Conservation (phyloP, 169 alveolate species). For the Cryptosporidium ryanae region DNA sequence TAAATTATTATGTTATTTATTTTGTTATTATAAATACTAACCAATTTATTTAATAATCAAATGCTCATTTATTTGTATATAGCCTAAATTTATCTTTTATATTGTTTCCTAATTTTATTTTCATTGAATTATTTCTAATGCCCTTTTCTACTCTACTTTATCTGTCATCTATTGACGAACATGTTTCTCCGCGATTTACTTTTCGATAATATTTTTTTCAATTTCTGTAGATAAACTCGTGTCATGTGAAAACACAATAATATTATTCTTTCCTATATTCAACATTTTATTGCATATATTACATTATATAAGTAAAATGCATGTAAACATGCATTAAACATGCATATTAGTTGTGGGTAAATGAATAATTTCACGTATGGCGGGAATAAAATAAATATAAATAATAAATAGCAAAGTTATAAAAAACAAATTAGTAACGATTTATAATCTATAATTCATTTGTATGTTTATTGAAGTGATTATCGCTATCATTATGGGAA, state of each 20-base stretch:
- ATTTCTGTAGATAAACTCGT: conserved; percentile 41
- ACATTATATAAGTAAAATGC: conserved; percentile 26
- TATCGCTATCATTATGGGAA: no score
- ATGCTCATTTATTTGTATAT: background rate
- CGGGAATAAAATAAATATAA: conserved; percentile 29
- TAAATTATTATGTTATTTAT: background rate
- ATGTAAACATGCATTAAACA: conserved; percentile 11
- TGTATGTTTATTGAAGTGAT: background rate
- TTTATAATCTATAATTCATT: background rate
- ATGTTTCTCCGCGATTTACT: conserved; percentile 44
- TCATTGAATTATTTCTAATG: conserved; percentile 5
- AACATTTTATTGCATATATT: conserved; percentile 11
- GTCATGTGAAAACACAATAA: conserved; percentile 45
- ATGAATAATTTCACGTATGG: conserved; percentile 38
- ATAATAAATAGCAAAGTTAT: background rate
- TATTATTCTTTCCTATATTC: conserved; percentile 45
- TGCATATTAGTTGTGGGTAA: conserved; percentile 42
- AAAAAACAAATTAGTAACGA: background rate
- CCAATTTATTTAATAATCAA: background rate
- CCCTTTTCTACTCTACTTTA: background rate
- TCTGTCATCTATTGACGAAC: conserved; percentile 68
- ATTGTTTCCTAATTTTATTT: background rate
- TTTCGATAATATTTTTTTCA: conserved; percentile 50
- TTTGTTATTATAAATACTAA: background rate
- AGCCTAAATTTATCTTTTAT: background rate